Base-by-base conservation (phyloP, 2,329 filamentous ascomycete species). In the Pestalotiopsis sp. region DNA sequence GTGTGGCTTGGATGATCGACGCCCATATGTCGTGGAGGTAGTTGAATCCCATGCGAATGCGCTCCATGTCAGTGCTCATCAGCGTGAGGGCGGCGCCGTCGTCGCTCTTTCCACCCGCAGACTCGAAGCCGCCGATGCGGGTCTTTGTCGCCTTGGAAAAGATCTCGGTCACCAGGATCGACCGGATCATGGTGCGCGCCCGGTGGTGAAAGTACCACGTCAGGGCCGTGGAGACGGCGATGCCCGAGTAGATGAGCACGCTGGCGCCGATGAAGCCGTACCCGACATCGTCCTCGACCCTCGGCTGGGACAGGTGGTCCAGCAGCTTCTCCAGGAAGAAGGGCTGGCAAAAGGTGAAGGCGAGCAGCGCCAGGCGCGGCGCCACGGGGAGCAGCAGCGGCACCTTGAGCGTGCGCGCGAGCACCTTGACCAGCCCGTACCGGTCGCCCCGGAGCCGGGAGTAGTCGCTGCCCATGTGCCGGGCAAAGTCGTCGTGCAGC, bases 21-120 rank as follows among this genome's bases (percentile, higher is more conserved):
- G 77, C 80, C 83, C 82, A 84, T 3, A 80, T 68, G 31, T 84
- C 80, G 61, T 85, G 84, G 41, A 83, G 68, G 1, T 67, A 71
- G 4, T 71, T 67, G 3, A 79, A 74, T 0, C 81, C 83, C 0
- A 71, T 57, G 1, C 77, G 73, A 3, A 85, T 80, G 4, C 80
- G 77, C 68, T 85, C 84, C 13, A 85, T 77, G 62, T 86, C 84
- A 2, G 82, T 79, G 67, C 71, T 83, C 84, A 86, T 86, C 2
- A 86, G 76, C 0, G 84, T 85, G 58, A 86, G 70, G 0, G 82
- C 79, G 0, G 82, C 80, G 3, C 80, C 77, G n/a, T 83, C 79
- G 36, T 81, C 79, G 2, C 78, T 74, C 0, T 27, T 58, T 14
- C 12, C 14, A 2, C 9, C 39, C n/a, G n/a, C 45, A 31, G 27